Evolutionary conservation across 164 flowering plant species (phyloP), one percentile per base, ranked within the genome.

Genomic region (Macadamia integrifolia): DNA sequence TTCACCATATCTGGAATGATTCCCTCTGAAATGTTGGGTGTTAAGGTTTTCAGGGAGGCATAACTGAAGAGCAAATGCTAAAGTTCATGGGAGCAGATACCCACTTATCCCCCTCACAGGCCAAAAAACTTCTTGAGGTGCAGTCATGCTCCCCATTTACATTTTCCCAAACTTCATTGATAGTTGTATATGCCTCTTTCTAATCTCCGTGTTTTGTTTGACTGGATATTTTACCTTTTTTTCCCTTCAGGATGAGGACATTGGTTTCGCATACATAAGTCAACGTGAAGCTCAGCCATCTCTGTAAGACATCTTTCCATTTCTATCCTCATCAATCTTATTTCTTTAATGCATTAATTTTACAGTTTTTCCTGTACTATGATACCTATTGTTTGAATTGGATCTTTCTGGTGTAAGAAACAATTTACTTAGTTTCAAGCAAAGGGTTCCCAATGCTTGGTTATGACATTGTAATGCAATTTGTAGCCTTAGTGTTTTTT

Each of bases 21-120:
- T 62, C 68, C 55, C 65, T 67, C 69, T 76, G 77, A 76, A 68
- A 44, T 64, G 23, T 50, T 66, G 70, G 50, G 40, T 71, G 67
- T 71, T 69, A 76, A 75, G 75, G 70, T 81, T 71, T 77, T 61
- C 80, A 95, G 99, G 99, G 98, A 3, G 99, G 99, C 44, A 65
- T 95, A 66, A 92, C 98, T 56, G 99, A 95, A 78, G 99, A 88
- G 69, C 99, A 95, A 75, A 89, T 92, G 99, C 78, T 95, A 74
- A 89, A 82, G 71, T 89, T 86, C 79, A 89, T 95, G 92, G 99
- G 99, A 69, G 98, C 98, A 72, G 86, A 91, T 71, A 91, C 97
- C 50, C 75, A 72, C 64, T 70, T 95, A 72, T 77, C 92, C 28
- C 80, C 85, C 0, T 72, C 73, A 69, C 96, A 91, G 75, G 97